These are phyloP conservation scores for Salvia miltiorrhiza DNA, from an alignment of 257 asterid genomes.

Conservation along the genomic window DNA sequence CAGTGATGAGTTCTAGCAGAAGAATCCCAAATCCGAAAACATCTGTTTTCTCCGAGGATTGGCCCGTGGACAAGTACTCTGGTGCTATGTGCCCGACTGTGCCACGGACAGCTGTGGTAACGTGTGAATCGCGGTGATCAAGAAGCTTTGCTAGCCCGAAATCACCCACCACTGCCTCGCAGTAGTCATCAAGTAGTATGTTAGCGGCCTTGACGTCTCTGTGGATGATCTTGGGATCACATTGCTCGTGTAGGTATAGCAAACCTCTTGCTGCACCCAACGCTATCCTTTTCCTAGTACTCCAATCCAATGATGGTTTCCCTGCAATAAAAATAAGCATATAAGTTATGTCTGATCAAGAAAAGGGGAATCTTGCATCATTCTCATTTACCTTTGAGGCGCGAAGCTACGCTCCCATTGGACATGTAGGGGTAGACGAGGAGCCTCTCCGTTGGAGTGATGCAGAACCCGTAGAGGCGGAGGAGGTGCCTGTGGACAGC, in stretches of 20 bases:
- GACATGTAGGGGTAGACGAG: conserved; percentile 92
- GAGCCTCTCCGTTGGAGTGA: conserved; percentile 70
- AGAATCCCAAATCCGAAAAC: conserved; percentile 95
- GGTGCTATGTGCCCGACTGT: conserved; percentile 98
- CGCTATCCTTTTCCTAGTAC: conserved; percentile 75
- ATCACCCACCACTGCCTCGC: conserved; percentile 93
- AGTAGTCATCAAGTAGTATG: conserved; percentile 80
- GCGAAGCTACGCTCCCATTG: conserved; percentile 90
- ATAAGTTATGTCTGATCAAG: not conserved
- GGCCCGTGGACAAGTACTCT: conserved; percentile 94
- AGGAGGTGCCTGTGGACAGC: conserved; percentile 94
- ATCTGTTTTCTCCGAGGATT: conserved; percentile 93
- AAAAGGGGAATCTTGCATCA: not conserved
- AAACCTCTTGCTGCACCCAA: conserved; percentile 96
- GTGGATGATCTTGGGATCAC: conserved; percentile 95
- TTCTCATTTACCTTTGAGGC: conserved; percentile 74
- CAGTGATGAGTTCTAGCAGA: conserved; percentile 84
- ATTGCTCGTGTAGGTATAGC: conserved; percentile 87
- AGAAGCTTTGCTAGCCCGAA: conserved; percentile 95
- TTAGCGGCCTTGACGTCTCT: conserved; percentile 99
- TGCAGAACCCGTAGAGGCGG: conserved; percentile 75
- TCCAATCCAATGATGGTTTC: conserved; percentile 88
- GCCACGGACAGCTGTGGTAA: conserved; percentile 96
- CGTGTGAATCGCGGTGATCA: conserved; percentile 86
- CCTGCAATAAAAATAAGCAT: conserved; percentile 33